phyloP scores from a whole-genome alignment of 228 moss, liverwort and hornwort species.

The Sphagnum fallax region DNA sequence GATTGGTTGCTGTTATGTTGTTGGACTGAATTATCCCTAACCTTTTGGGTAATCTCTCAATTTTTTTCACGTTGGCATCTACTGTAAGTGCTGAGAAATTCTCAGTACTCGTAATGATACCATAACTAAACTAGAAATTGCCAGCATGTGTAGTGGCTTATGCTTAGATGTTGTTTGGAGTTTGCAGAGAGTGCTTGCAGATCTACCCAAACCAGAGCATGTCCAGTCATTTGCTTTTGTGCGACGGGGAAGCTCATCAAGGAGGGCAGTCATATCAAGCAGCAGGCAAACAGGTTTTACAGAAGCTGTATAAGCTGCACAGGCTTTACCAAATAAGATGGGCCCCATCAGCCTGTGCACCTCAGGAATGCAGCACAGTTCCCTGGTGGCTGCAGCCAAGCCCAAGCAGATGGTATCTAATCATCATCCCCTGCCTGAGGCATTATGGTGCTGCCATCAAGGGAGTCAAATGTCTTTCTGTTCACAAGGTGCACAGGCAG shows the following conservation, averaged over 20 bases:
- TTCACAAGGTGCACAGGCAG: slow-evolving; percentile 15
- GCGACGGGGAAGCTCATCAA: slow-evolving; percentile 89
- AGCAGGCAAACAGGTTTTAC: slow-evolving; percentile 51
- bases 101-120: too few species aligned
- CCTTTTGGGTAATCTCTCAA: too few species aligned
- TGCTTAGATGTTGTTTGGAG: background rate
- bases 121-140: too few species aligned
- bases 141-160: too few species aligned
- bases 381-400: slow-evolving; percentile 77
- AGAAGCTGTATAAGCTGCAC: slow-evolving; percentile 66
- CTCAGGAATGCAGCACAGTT: slow-evolving; percentile 82
- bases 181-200: slow-evolving; percentile 50
- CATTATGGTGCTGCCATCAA: slow-evolving; percentile 20
- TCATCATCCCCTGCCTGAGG: slow-evolving; percentile 44
- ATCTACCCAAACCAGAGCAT: slow-evolving; percentile 77
- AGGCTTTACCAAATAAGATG: slow-evolving; percentile 68
- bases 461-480: slow-evolving; percentile 23
- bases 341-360: slow-evolving; percentile 85
- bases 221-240: slow-evolving; percentile 80
- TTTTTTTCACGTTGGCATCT: too few species aligned
- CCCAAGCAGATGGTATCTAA: slow-evolving; percentile 88
- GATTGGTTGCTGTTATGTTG: too few species aligned
- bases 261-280: slow-evolving; percentile 71
- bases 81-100: too few species aligned
- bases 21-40: too few species aligned